phyloP scores from a whole-genome alignment of 306 rosid species.

The Alnus glutinosa region DNA sequence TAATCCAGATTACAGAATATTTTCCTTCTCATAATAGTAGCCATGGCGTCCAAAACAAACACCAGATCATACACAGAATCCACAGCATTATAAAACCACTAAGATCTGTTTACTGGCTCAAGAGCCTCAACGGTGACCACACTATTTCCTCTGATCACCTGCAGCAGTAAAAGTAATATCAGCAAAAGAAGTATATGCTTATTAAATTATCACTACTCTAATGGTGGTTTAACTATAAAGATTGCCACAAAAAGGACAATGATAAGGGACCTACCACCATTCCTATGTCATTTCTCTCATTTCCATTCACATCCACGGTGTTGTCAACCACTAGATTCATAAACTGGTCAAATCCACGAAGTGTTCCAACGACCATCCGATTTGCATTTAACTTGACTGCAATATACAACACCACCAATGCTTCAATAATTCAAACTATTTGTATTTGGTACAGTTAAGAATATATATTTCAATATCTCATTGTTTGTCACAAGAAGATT shows the following conservation, averaged over 20 bases:
- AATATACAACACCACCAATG: conserved; percentile 19
- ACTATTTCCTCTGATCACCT: conserved; percentile 95
- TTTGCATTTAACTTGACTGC: conserved; percentile 91
- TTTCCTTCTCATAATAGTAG: conserved; percentile 12
- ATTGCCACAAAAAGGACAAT: neutral
- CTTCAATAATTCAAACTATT: neutral
- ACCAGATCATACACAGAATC: neutral
- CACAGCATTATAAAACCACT: conserved; percentile 27
- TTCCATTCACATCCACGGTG: conserved; percentile 88
- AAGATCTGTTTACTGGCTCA: conserved; percentile 80
- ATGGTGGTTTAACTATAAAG: neutral
- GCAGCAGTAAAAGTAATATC: conserved; percentile 32
- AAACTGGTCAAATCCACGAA: conserved; percentile 93
- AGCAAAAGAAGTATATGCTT: conserved; percentile 4
- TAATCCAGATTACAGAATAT: conserved; percentile 33
- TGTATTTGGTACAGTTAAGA: neutral
- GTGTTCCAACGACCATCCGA: conserved; percentile 90
- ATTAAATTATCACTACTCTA: neutral
- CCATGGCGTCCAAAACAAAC: conserved; percentile 19
- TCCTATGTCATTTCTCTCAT: conserved; percentile 81
- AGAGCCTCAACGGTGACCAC: conserved; percentile 99
- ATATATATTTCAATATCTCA: neutral
- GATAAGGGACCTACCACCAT: conserved; percentile 82
- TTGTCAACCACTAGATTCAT: conserved; percentile 96
- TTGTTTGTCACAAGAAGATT: neutral